A percentile compares a stretch with the other conserved stretches of the same genome.
These are phyloP conservation scores for Penicilliopsis zonata DNA, from an alignment of 495 filamentous ascomycete genomes.

Conservation along the genomic window DNA sequence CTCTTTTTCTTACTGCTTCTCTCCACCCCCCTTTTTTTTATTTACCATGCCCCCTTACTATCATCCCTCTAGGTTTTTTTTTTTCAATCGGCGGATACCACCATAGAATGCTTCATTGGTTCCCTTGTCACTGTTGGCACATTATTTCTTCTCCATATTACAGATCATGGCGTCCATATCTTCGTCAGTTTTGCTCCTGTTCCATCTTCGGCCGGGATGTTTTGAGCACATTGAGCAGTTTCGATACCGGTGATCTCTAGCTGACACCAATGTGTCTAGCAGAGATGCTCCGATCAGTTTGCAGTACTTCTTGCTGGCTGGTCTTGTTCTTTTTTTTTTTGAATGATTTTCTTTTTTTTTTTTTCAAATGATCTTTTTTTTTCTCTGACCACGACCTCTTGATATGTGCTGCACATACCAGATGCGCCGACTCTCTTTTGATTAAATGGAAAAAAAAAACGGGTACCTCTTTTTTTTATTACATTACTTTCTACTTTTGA, in stretches of 20 bases:
- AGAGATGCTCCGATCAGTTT: no score
- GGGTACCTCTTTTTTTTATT: no score
- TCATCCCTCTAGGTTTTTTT: slow-evolving; percentile 18
- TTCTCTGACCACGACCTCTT: slow-evolving; percentile 3
- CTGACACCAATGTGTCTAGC: no score
- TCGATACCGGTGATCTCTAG: no score
- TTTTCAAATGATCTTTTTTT: slow-evolving; percentile 4
- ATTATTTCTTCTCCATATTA: slow-evolving; percentile 11
- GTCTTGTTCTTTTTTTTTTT: slow-evolving; percentile 9
- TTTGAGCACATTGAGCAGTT: no score
- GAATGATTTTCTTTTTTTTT: slow-evolving; percentile 15
- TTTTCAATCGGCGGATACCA: slow-evolving; percentile 13
- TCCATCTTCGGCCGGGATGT: no score
- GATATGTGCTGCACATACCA: no score
- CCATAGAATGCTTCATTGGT: slow-evolving; percentile 21
- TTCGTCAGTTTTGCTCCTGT: slow-evolving; percentile 1
- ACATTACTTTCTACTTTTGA: no score
- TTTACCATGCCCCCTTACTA: slow-evolving; percentile 4
- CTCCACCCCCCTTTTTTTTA: slow-evolving; percentile 4
- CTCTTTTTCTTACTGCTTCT: slow-evolving; percentile 5
- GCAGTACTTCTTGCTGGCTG: slow-evolving; percentile 11
- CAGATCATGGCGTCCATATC: slow-evolving; percentile 16
- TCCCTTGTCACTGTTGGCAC: slow-evolving; percentile 19
- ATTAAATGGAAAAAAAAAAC: no score
- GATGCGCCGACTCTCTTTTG: no score